phyloP scores from a whole-genome alignment of 2,329 filamentous ascomycete genomes.

The Hymenoscyphus occultus region DNA sequence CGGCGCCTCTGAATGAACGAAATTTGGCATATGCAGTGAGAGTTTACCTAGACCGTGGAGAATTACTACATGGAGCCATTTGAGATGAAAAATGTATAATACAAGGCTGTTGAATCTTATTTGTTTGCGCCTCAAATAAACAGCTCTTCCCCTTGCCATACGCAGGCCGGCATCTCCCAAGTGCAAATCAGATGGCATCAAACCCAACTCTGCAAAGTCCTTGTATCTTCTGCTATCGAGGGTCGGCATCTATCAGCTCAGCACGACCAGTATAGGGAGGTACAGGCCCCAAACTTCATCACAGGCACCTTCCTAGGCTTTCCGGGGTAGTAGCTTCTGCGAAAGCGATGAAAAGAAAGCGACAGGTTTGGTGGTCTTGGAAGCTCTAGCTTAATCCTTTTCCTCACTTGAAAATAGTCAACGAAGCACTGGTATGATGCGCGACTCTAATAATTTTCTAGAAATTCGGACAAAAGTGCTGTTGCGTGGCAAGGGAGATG shows the following conservation, averaged over 20 bases:
- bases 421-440: constrained; percentile 12
- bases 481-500: constrained; percentile 12
- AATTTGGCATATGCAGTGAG: too few relatives aligned
- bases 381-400: constrained; percentile 17
- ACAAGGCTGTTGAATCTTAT: constrained; percentile 17
- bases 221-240: constrained; percentile 12
- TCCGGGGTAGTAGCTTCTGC: constrained; percentile 3
- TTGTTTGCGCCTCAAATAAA: constrained; percentile 18
- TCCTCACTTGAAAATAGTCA: constrained; percentile 17
- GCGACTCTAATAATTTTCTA: constrained; percentile 14
- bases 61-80: too few relatives aligned
- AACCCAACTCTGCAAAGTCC: too few relatives aligned
- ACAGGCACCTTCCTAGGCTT: too few relatives aligned
- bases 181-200: too few relatives aligned
- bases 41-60: too few relatives aligned
- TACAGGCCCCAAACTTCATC: too few relatives aligned
- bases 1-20: too few relatives aligned
- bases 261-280: too few relatives aligned
- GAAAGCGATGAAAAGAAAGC: constrained; percentile 12
- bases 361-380: constrained; percentile 13
- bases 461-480: constrained; percentile 12
- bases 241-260: constrained; percentile 14
- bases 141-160: constrained; percentile 14
- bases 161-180: constrained; percentile 14
- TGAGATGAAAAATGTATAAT: too few relatives aligned